Percentiles rank a stretch among this genome's conserved stretches.
These are phyloP conservation scores for Coprinopsis strossmayeri DNA, from an alignment of 768 basidiomycete species.

Conservation along the genomic window DNA sequence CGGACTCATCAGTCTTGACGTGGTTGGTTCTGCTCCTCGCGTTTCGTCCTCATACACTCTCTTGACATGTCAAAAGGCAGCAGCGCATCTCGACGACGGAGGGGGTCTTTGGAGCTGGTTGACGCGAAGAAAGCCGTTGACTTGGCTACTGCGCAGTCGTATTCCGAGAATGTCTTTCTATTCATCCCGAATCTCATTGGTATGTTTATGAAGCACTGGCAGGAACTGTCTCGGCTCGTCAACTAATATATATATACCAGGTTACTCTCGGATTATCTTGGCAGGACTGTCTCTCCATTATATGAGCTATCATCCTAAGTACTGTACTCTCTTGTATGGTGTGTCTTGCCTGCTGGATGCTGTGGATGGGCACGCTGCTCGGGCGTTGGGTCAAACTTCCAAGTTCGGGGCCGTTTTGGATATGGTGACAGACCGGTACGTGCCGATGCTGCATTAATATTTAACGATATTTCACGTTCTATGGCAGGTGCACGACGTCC, in stretches of 20 bases:
- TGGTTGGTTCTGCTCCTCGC: slow-evolving; percentile 2
- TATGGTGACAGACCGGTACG: slow-evolving; percentile 98
- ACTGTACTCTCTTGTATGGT: slow-evolving; percentile 84
- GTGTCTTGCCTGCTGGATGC: slow-evolving; percentile 93
- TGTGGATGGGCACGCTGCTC: slow-evolving; percentile 89
- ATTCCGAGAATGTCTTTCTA: slow-evolving; percentile 94
- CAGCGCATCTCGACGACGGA: slow-evolving; percentile 30
- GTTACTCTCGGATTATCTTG: slow-evolving; percentile 85
- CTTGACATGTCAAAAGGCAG: slow-evolving; percentile 26
- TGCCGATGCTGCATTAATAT: slow-evolving; percentile 9
- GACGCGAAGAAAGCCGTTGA: slow-evolving; percentile 84
- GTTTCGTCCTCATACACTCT: slow-evolving; percentile 7
- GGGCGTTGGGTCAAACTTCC: slow-evolving; percentile 82
- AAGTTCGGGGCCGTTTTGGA: slow-evolving; percentile 98
- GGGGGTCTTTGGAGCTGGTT: slow-evolving; percentile 59
- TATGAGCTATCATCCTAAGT: slow-evolving; percentile 94
- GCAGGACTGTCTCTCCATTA: slow-evolving; percentile 84
- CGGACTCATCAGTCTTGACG: slow-evolving; percentile 4
- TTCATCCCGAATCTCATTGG: slow-evolving; percentile 98
- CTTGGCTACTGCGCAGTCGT: slow-evolving; percentile 78
- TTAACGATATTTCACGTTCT: slow-evolving; percentile 3
- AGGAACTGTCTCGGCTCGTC: slow-evolving; percentile 10
- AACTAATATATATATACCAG: slow-evolving; percentile 32
- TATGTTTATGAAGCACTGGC: slow-evolving; percentile 27
- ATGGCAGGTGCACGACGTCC: slow-evolving; percentile 84